Base-by-base conservation (phyloP, 768 basidiomycete genomes). In the Rhodotorula graminis region DNA sequence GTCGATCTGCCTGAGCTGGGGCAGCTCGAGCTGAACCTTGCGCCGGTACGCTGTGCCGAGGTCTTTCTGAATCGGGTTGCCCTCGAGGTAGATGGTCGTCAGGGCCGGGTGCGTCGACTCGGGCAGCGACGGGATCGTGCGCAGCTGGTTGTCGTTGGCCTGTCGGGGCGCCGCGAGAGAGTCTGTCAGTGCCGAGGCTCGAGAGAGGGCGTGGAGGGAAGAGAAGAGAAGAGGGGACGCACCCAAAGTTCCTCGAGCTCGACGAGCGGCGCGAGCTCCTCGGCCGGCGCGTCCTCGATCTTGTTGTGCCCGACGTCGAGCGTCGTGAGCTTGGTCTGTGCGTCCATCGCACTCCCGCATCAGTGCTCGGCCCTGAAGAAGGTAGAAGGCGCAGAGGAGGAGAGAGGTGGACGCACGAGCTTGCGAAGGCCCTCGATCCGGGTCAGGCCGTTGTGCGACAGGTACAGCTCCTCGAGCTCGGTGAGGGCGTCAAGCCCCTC, bases 191-290 rank as follows among this genome's bases (percentile, higher is more conserved):
- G 23, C n/a, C n/a, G n/a, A n/a, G n/a, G n/a, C n/a, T n/a, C n/a
- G 29, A 19, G 31, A 8, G 21, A 50, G 49, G 23, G 53, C n/a
- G n/a, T n/a, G 46, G 6, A 53, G 25, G 23, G 11, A 31, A 31
- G 3, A 9, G 29, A 47, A 33, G 33, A 3, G 57, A 2, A 15
- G 52, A 14, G 42, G 23, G 2, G 50, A 37, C 87, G 37, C 71
- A 94, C 93, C 96, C 96, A 99, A 76, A 99, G 85, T 79, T 99
- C 96, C 78, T 93, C 90, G n/a, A 99, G 82, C 7, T 83, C 80
- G 9, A 77, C 83, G 16, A 96, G 83, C 80, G 95, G 91, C 0
- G 90, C 87, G 37, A 97, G 79, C 67, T 91, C 91, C 79, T 95
- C 93, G 4, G 50, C 31, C 4, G 33, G 15, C 37, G 96, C 85